Evolutionary conservation across 2,329 filamentous ascomycete genomes (phyloP).

Genomic region (Neoascochyta sp.): DNA sequence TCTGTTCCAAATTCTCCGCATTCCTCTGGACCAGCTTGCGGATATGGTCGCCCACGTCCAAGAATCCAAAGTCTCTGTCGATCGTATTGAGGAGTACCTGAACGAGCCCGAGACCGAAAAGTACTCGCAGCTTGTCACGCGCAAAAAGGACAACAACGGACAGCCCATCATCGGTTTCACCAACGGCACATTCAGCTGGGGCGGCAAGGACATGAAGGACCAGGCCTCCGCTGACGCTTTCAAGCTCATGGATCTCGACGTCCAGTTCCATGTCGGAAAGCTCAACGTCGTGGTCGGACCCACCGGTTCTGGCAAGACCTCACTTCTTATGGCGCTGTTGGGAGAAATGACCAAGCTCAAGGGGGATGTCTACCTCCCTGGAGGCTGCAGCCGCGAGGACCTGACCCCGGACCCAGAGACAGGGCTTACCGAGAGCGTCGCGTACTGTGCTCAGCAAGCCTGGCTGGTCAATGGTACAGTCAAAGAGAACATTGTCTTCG

Average conservation of each 20-base stretch:
- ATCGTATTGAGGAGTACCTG: slow-evolving; percentile 92
- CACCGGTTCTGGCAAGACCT: slow-evolving; percentile 94
- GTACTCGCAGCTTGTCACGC: slow-evolving; percentile 74
- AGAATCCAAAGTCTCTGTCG: slow-evolving; percentile 93
- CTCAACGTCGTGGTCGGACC: slow-evolving; percentile 91
- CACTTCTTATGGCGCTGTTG: slow-evolving; percentile 88
- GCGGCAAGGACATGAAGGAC: slow-evolving; percentile 52
- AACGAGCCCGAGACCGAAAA: slow-evolving; percentile 95
- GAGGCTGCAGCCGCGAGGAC: slow-evolving; percentile 80
- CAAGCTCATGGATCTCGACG: slow-evolving; percentile 74
- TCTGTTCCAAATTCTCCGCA: slow-evolving; percentile 87
- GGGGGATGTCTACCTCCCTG: slow-evolving; percentile 79
- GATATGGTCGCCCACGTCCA: slow-evolving; percentile 99
- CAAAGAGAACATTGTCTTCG: slow-evolving; percentile 92
- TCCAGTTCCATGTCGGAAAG: slow-evolving; percentile 79
- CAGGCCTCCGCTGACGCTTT: slow-evolving; percentile 64
- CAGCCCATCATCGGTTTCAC: slow-evolving; percentile 78
- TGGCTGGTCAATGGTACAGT: slow-evolving; percentile 97
- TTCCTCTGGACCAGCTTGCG: slow-evolving; percentile 90
- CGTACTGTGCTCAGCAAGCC: slow-evolving; percentile 93
- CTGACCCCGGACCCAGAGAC: slow-evolving; percentile 77
- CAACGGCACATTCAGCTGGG: slow-evolving; percentile 85
- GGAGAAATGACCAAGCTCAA: slow-evolving; percentile 90
- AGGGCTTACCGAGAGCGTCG: slow-evolving; percentile 83
- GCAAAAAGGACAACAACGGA: slow-evolving; percentile 65